Percentiles rank a stretch among this genome's conserved stretches.
These are phyloP conservation scores for Wilcoxina mikolae DNA, from an alignment of 495 filamentous ascomycete genomes.

Conservation along the genomic window DNA sequence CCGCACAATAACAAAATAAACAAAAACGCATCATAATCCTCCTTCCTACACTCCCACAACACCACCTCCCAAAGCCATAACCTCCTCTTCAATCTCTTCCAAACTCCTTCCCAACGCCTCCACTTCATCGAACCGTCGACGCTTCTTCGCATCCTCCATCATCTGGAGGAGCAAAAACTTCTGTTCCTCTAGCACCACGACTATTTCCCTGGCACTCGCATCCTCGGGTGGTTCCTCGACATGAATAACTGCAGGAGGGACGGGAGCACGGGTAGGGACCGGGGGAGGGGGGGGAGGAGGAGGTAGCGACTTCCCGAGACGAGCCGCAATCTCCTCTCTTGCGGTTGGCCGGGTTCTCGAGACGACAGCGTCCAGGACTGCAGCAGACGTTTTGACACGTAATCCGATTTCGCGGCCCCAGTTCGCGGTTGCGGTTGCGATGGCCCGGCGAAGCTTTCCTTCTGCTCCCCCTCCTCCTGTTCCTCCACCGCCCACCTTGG, in stretches of 20 bases:
- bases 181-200: slow-evolving; percentile 91
- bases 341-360: neutral
- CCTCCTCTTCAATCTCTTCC: slow-evolving; percentile 72
- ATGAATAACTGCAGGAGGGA: no score
- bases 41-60: slow-evolving; percentile 40
- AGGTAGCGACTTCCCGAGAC: neutral
- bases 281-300: no score
- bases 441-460: slow-evolving; percentile 30
- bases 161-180: slow-evolving; percentile 81
- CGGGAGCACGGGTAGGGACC: no score
- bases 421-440: slow-evolving; percentile 15
- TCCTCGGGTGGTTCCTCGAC: no score
- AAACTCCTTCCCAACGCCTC: slow-evolving; percentile 62
- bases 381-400: slow-evolving; percentile 67
- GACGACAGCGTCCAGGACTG: slow-evolving; percentile 53
- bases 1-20: neutral
- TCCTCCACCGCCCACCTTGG: slow-evolving; percentile 71
- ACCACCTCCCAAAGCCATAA: slow-evolving; percentile 46
- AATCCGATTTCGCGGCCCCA: slow-evolving; percentile 35
- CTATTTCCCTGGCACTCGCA: slow-evolving; percentile 57
- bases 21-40: neutral
- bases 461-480: slow-evolving; percentile 67
- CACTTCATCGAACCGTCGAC: slow-evolving; percentile 81
- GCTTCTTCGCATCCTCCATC: slow-evolving; percentile 65
- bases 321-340: neutral